phyloP scores from a whole-genome alignment of 2,329 filamentous ascomycete species.

The Aspergillus phoenicis region DNA sequence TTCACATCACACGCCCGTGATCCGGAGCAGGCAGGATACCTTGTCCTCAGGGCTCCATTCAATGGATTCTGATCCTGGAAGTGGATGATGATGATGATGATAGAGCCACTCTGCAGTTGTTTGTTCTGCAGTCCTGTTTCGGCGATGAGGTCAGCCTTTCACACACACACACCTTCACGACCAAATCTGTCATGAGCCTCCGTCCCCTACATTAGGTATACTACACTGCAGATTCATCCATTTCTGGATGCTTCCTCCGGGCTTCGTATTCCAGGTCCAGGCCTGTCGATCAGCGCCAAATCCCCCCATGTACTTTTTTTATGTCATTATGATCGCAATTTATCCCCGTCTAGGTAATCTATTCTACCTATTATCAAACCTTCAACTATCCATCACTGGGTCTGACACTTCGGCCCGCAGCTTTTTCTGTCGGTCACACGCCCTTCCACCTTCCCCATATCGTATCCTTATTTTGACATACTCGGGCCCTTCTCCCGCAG shows the following conservation, averaged over 20 bases:
- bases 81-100: neutral
- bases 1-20: slow-evolving; percentile 7
- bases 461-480: slow-evolving; percentile 26
- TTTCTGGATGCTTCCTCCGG: slow-evolving; percentile 1
- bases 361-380: neutral
- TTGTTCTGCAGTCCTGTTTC: neutral
- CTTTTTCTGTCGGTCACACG: slow-evolving; percentile 36
- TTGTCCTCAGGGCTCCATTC: neutral
- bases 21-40: slow-evolving; percentile 2
- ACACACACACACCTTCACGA: neutral
- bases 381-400: slow-evolving; percentile 9
- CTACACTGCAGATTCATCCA: neutral
- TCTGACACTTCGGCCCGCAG: slow-evolving; percentile 28
- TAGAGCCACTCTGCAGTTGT: neutral
- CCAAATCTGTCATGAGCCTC: slow-evolving; percentile 6
- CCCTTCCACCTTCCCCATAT: slow-evolving; percentile 21
- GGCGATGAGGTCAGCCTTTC: slow-evolving; percentile 2
- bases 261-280: slow-evolving; percentile 16
- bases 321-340: slow-evolving; percentile 2
- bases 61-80: neutral
- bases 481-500: slow-evolving; percentile 12
- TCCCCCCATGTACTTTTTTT: neutral
- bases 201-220: neutral
- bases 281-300: slow-evolving; percentile 12
- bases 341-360: neutral